Evolutionary conservation across 345 rosid species (phyloP).

Genomic region (Gossypium mustelinum): DNA sequence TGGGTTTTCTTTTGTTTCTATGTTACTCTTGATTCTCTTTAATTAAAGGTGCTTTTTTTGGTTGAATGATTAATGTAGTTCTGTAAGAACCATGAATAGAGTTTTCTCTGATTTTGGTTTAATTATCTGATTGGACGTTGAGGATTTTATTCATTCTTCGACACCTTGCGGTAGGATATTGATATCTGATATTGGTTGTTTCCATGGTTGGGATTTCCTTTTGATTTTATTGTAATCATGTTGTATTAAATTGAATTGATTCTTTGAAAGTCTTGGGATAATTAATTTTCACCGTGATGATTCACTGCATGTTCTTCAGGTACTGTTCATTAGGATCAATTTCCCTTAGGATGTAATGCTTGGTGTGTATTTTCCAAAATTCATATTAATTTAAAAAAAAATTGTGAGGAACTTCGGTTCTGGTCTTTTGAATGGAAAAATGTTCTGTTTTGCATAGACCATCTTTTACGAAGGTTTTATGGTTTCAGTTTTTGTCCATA

Average conservation of each 20-base stretch:
- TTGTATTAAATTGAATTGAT: neutral
- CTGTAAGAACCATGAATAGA: neutral
- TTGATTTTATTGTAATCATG: neutral
- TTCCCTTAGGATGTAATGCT: neutral
- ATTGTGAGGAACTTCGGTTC: neutral
- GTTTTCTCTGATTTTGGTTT: neutral
- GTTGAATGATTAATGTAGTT: neutral
- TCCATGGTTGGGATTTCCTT: neutral
- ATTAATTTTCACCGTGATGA: neutral
- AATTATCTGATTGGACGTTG: neutral
- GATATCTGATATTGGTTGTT: neutral
- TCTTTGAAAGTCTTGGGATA: neutral
- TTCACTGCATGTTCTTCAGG: neutral
- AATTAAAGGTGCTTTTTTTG: neutral
- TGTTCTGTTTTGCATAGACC: neutral
- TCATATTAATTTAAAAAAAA: neutral
- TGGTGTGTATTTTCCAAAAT: neutral
- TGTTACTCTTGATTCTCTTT: neutral
- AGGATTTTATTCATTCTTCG: neutral
- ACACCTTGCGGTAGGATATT: no score
- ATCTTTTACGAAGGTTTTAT: neutral
- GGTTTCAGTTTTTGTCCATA: neutral
- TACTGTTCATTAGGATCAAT: neutral
- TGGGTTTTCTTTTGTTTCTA: constrained; percentile 6
- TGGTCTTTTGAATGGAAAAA: constrained; percentile 1